Conservation (phyloP, 106 monocot species). For the Posidonia australis region DNA sequence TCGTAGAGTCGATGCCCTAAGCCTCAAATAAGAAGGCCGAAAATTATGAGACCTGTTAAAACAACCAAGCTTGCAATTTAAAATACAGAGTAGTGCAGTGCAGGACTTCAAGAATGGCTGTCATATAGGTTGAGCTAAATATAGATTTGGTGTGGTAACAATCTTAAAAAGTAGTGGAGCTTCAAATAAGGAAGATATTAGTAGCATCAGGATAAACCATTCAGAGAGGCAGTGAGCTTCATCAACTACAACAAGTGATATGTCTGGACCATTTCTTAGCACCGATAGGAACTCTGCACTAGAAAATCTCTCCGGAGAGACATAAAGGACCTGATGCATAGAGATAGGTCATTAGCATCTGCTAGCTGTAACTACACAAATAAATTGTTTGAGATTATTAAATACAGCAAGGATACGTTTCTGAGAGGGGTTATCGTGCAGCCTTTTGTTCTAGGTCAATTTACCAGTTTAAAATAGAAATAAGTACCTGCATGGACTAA, state of each 20-base stretch:
- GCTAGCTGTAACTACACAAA: not conserved
- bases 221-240: constrained; percentile 99
- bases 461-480: no score
- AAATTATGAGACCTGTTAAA: constrained; percentile 90
- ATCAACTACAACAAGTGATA: constrained; percentile 84
- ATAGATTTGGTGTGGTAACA: no score
- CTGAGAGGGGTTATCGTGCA: no score
- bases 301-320: constrained; percentile 90
- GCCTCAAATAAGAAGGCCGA: constrained; percentile 87
- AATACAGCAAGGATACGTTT: no score
- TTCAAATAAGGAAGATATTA: no score
- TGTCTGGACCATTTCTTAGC: constrained; percentile 32
- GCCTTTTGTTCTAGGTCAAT: no score
- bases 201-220: constrained; percentile 40
- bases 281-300: constrained; percentile 60
- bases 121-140: no score
- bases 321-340: constrained; percentile 77
- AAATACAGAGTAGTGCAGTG: not conserved
- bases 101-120: no score
- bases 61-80: not conserved
- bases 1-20: constrained; percentile 56
- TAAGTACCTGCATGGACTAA: no score
- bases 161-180: no score
- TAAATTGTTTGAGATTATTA: no score
- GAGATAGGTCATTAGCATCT: not conserved